These are phyloP conservation scores for Tieghemiomyces parasiticus DNA, from an alignment of 192 early-diverging fungal genomes.

Conservation along the genomic window DNA sequence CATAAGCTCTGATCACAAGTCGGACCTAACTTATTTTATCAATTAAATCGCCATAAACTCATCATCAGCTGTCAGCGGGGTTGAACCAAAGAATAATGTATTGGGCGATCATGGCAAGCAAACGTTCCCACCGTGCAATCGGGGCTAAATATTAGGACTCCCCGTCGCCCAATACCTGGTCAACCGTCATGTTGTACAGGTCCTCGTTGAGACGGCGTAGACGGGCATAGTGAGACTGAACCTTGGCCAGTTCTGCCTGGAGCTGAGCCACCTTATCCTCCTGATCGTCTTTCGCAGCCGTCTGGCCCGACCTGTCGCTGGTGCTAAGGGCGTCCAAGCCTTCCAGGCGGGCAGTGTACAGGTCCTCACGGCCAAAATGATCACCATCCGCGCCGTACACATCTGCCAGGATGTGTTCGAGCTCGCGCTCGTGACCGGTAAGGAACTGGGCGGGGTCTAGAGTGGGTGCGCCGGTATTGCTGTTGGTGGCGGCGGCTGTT, in stretches of 20 bases:
- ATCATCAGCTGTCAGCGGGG: too few relatives aligned
- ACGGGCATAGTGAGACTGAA: slow-evolving; percentile 23
- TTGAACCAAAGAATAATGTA: too few relatives aligned
- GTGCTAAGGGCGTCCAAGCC: slow-evolving; percentile 8
- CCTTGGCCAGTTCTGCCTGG: slow-evolving; percentile 19
- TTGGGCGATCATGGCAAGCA: too few relatives aligned
- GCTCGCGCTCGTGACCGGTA: slow-evolving; percentile 16
- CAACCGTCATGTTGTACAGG: slow-evolving; percentile 28
- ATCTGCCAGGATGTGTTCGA: slow-evolving; percentile 19
- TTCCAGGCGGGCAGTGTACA: slow-evolving; percentile 9
- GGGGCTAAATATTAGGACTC: too few relatives aligned
- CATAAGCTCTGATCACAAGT: too few relatives aligned
- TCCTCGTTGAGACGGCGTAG: slow-evolving; percentile 30
- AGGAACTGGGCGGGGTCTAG: slow-evolving; percentile 12
- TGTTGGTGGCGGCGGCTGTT: too few relatives aligned
- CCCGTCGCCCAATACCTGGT: slow-evolving; percentile 21
- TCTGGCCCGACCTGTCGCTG: slow-evolving; percentile 20
- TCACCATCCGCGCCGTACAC: slow-evolving; percentile 14
- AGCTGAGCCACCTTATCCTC: slow-evolving; percentile 17
- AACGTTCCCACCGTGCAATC: too few relatives aligned
- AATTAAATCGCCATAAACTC: too few relatives aligned
- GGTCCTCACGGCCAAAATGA: slow-evolving; percentile 14
- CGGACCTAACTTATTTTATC: too few relatives aligned
- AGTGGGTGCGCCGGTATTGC: neutral
- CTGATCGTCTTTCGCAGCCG: slow-evolving; percentile 12